Evolutionary conservation across 768 basidiomycete genomes (phyloP), one percentile per base, ranked within the genome.

Genomic region (Hortiboletus campestris): DNA sequence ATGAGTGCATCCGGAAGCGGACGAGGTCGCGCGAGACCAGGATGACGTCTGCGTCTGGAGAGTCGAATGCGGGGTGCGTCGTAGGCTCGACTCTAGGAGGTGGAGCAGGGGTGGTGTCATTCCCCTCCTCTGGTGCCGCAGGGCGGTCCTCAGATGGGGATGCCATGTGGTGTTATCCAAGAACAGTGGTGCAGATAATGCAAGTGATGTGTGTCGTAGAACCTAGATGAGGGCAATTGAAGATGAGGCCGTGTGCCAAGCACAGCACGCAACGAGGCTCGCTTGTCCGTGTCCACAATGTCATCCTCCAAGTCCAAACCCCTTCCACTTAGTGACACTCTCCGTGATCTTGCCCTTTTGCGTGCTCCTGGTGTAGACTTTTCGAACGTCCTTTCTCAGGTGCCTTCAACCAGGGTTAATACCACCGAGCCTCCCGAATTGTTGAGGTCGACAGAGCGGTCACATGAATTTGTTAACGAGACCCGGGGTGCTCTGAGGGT

Each of bases 271-370:
- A 49, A 29, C 19, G 39, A 53, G 31, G 8, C 29, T 25, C 25
- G 25, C 25, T 48, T 29, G 36, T 39, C 49, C 36, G 1, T 12
- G 34, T 34, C 47, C 49, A 53, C 51, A 6, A 67, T 67, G 66
- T 60, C 57, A 12, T 56, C 70, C 5, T 60, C 60, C 75, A 75
- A 72, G 73, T 51, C 63, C 28, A 67, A 65, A 51, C 79, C 83
- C 13, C 75, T 91, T 40, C 74, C 82, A 8, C 76, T 89, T 42
- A 51, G 63, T 25, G 79, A 83, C 53, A 84, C 83, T 8, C 76
- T 91, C 36, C 84, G 80, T 13, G 90, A 92, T 70, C 80, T 92
- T 22, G 88, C 89, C 6, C 69, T 89, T 32, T 73, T 91, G 19
- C 81, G 86, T 39, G 82, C 82, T 28, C 83, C 85, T 11, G 81